Percentiles rank a stretch among this genome's conserved stretches.
These are phyloP conservation scores for Amauroascus verrucosus DNA, from an alignment of 2,329 filamentous ascomycete genomes.

Conservation along the genomic window DNA sequence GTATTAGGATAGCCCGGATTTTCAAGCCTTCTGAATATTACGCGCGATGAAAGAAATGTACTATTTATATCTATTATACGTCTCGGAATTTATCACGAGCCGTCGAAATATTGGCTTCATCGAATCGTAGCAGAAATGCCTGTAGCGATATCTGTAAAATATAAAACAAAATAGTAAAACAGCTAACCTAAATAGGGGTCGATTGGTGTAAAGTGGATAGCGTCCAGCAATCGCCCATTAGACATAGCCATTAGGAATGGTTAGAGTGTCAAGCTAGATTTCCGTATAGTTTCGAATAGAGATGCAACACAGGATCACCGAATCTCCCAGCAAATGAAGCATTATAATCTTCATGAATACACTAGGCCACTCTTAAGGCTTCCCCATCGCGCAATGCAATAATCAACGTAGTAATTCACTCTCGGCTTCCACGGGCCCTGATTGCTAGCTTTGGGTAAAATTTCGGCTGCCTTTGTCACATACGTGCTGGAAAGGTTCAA, in stretches of 20 bases:
- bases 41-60: too few species aligned
- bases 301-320: background rate
- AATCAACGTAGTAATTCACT: constrained; percentile 32
- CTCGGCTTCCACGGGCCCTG: constrained; percentile 33
- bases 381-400: constrained; percentile 31
- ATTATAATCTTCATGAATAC: background rate
- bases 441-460: constrained; percentile 31
- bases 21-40: background rate
- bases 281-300: background rate
- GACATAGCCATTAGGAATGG: too few species aligned
- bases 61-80: too few species aligned
- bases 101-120: too few species aligned
- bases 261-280: too few species aligned
- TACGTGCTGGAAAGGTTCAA: constrained; percentile 36
- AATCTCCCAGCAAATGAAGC: background rate
- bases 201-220: too few species aligned
- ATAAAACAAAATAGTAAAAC: too few species aligned
- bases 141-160: too few species aligned
- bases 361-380: constrained; percentile 28
- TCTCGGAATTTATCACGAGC: background rate
- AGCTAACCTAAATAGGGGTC: too few species aligned
- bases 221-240: too few species aligned
- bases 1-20: background rate
- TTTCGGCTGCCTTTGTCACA: constrained; percentile 25
- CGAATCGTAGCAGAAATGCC: too few species aligned